phyloP scores from a whole-genome alignment of 192 early-diverging fungal genomes.

The Rhizoclosmatium globosum region DNA sequence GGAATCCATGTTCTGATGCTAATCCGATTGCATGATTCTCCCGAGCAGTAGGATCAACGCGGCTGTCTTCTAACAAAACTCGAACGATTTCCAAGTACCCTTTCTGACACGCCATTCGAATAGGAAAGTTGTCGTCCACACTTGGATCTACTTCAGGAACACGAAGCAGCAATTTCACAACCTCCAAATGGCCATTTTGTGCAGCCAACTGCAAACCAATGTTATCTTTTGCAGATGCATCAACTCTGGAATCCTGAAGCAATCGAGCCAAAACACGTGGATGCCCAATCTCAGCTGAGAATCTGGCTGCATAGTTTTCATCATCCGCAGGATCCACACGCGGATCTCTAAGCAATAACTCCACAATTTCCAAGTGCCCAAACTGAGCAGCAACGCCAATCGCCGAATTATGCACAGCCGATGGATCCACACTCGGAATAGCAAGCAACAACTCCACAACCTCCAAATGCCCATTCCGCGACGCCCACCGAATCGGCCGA shows the following conservation, averaged over 20 bases:
- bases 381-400: background rate
- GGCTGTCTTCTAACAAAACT: background rate
- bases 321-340: constrained; percentile 5
- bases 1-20: background rate
- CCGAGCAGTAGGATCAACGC: background rate
- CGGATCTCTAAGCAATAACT: background rate
- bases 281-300: background rate
- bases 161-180: background rate
- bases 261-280: background rate
- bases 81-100: background rate
- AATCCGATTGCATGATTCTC: background rate
- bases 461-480: background rate
- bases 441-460: background rate
- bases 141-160: background rate
- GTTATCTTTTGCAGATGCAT: background rate
- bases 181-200: background rate
- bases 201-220: background rate
- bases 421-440: background rate
- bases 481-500: background rate
- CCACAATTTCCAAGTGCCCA: constrained; percentile 10
- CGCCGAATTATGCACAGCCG: constrained; percentile 21
- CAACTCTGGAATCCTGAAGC: background rate
- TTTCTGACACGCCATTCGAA: background rate
- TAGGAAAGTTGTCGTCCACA: background rate
- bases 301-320: constrained; percentile 20